Evolutionary conservation across 2,329 filamentous ascomycete genomes (phyloP), one percentile per base, ranked within the genome.

Genomic region (Colletotrichum tofieldiae): DNA sequence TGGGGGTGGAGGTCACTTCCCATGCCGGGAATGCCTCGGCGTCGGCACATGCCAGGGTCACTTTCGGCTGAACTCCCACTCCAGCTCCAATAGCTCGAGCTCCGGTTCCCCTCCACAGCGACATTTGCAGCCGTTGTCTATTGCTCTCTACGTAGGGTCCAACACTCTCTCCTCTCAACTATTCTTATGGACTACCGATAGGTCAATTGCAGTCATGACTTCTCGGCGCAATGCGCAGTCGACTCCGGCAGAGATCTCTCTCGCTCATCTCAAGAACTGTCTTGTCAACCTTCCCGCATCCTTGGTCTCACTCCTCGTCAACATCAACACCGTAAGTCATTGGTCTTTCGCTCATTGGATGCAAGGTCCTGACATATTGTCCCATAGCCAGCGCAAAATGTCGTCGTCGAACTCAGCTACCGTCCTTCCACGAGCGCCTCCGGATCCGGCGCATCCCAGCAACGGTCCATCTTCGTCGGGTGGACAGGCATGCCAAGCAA

Each of bases 401-500:
- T 98, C 77, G 90, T 98, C 74, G 93, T 99, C 81, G 96, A 99
- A 84, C 89, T 99, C 75, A 93, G 88, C 80, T 97, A 93, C 83
- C 91, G 92, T 20, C 43, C 65, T 81, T 87, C 51, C 81, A 89
- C 51, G 79, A 77, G 56, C 47, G 60, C 86, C 67, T 84, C 86
- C 75, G 78, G 84, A 35, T 85, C 86, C 77, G 78, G 85, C 49
- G 81, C 86, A 63, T 80, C 85, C 8, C 82, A 85, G 65, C 89
- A 91, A 76, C 90, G 88, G 78, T 97, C 94, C 59, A 87, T 97
- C 77, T 99, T 93, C 80, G 87, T 97, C 72, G 96, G 96, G 81
- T 99, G 96, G 96, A 98, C 96, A 14, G 96, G 96, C 77, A 97
- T 99, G 94, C 93, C 95, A 75, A 98, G 95, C 86, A 97, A 95